A percentile compares a stretch with the other conserved stretches of the same genome.
These are phyloP conservation scores for Aspergillus nomiae DNA, from an alignment of 2,329 filamentous ascomycete genomes.

Conservation along the genomic window DNA sequence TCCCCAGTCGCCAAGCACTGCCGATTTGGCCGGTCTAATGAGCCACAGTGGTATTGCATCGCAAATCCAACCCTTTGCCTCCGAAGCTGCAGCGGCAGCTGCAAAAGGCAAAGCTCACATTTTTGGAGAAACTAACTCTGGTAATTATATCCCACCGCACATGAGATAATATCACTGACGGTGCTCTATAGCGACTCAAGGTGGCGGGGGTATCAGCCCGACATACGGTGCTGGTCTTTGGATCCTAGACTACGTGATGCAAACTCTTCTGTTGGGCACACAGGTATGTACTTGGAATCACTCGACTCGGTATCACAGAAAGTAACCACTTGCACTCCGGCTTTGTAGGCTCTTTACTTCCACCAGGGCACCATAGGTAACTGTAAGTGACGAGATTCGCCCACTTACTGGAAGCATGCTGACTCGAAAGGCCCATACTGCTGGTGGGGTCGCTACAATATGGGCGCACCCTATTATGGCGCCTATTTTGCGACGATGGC, in stretches of 20 bases:
- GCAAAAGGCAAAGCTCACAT: constrained; percentile 48
- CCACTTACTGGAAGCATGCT: background rate
- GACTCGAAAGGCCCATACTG: constrained; percentile 44
- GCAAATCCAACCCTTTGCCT: constrained; percentile 44
- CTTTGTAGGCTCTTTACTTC: constrained; percentile 45
- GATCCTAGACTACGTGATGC: constrained; percentile 53
- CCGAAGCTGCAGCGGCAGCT: constrained; percentile 45
- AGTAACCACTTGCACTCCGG: background rate
- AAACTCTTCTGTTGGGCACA: constrained; percentile 34
- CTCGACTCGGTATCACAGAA: too few species aligned
- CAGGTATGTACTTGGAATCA: constrained; percentile 1
- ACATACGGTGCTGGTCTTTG: constrained; percentile 55
- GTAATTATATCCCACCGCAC: constrained; percentile 24
- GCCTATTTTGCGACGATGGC: constrained; percentile 52
- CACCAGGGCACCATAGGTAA: constrained; percentile 56
- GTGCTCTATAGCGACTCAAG: constrained; percentile 34
- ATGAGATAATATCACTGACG: background rate
- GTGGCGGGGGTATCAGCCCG: constrained; percentile 45
- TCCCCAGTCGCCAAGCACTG: constrained; percentile 42
- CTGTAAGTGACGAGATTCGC: constrained; percentile 35
- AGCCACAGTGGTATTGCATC: constrained; percentile 45
- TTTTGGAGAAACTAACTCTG: constrained; percentile 55
- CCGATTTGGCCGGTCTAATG: constrained; percentile 48
- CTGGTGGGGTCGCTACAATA: constrained; percentile 52
- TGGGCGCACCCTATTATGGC: constrained; percentile 57